phyloP scores from a whole-genome alignment of 208 protist genomes.

The Leishmania tropica region DNA sequence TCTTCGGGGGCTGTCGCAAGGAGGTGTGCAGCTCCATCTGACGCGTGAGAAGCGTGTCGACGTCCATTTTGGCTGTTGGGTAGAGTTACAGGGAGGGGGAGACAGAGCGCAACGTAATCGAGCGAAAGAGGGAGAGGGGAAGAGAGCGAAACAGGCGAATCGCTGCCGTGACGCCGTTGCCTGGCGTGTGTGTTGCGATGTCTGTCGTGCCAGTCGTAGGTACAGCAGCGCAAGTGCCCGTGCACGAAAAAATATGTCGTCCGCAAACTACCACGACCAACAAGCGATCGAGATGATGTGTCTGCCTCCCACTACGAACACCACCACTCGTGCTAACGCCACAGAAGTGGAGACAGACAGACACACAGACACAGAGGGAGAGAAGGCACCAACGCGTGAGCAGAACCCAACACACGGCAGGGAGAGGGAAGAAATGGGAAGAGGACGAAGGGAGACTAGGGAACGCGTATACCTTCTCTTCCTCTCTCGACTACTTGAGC shows the following conservation, averaged over 20 bases:
- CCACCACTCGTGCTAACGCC: background rate
- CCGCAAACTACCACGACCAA: too few relatives aligned
- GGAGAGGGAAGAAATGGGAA: background rate
- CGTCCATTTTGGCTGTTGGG: slow-evolving; percentile 51
- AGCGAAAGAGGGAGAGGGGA: background rate
- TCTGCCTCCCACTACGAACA: too few relatives aligned
- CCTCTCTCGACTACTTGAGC: background rate
- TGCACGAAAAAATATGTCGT: background rate
- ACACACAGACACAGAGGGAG: background rate
- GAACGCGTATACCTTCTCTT: background rate
- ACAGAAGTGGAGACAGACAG: background rate
- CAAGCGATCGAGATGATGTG: background rate
- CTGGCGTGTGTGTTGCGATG: background rate
- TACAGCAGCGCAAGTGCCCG: background rate
- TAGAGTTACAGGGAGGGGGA: background rate
- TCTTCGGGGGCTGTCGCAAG: slow-evolving; percentile 71
- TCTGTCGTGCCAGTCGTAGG: background rate
- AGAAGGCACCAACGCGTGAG: background rate
- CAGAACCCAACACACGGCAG: background rate
- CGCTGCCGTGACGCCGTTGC: background rate
- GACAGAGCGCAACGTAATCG: background rate
- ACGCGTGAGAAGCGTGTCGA: slow-evolving; percentile 68
- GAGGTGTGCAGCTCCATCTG: slow-evolving; percentile 91
- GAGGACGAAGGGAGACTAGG: background rate
- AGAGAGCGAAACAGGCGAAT: background rate